These are phyloP conservation scores for Nitzschia inconspicua DNA, from an alignment of 108 stramenopile genomes.

Conservation along the genomic window DNA sequence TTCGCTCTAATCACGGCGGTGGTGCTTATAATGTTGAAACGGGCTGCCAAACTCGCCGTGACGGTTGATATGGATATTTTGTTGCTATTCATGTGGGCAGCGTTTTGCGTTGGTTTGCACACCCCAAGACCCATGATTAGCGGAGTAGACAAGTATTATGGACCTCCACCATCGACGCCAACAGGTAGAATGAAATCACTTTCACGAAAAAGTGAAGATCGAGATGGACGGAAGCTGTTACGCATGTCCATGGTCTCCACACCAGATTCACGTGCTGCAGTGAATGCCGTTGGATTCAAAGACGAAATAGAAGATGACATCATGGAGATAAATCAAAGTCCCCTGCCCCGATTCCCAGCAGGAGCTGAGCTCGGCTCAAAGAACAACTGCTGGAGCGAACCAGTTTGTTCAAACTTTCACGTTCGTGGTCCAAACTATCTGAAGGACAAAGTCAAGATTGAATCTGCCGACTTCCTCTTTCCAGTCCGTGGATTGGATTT, in stretches of 20 bases:
- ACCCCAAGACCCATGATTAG: slow-evolving; percentile 40
- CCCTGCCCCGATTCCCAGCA: slow-evolving; percentile 49
- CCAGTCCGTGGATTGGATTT: slow-evolving; percentile 74
- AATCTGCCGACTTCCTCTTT: slow-evolving; percentile 57
- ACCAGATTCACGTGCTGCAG: slow-evolving; percentile 1
- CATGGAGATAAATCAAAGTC: slow-evolving; percentile 22
- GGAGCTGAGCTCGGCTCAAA: slow-evolving; percentile 68
- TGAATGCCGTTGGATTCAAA: not conserved
- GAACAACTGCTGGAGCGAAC: slow-evolving; percentile 73
- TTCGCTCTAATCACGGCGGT: slow-evolving; percentile 20
- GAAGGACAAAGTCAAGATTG: slow-evolving; percentile 68
- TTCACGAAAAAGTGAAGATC: slow-evolving; percentile 4
- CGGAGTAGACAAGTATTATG: slow-evolving; percentile 29
- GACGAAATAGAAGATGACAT: slow-evolving; percentile 11
- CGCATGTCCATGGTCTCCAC: slow-evolving; percentile 18
- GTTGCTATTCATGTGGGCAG: slow-evolving; percentile 42
- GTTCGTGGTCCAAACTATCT: slow-evolving; percentile 79
- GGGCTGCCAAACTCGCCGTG: slow-evolving; percentile 15
- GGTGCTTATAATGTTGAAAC: slow-evolving; percentile 6
- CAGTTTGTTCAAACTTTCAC: slow-evolving; percentile 48
- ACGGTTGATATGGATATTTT: slow-evolving; percentile 47
- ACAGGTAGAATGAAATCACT: not conserved
- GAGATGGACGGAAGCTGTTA: slow-evolving; percentile 23
- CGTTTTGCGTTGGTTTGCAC: slow-evolving; percentile 51
- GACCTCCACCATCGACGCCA: not conserved